Conservation (phyloP, 805 yeast genomes). For the Nakazawaea ernobii region DNA sequence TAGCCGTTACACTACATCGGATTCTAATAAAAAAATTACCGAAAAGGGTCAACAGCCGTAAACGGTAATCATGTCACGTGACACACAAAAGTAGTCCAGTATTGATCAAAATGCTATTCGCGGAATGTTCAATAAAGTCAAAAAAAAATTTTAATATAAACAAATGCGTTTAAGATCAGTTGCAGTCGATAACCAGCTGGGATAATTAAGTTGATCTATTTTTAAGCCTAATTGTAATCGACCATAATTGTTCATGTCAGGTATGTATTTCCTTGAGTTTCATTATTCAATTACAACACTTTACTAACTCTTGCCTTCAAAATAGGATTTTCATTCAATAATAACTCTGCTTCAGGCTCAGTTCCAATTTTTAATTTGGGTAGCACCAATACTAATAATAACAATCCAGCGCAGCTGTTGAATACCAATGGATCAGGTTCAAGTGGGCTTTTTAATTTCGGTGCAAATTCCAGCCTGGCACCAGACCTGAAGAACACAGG, state of each 20-base stretch:
- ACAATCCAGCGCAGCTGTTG: neutral
- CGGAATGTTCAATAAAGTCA: neutral
- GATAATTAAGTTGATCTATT: neutral
- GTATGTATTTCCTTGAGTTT: neutral
- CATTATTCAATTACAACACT: neutral
- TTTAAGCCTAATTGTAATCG: neutral
- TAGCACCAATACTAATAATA: neutral
- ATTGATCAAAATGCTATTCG: too few relatives aligned
- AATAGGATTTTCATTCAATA: neutral
- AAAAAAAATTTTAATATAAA: too few relatives aligned
- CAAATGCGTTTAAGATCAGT: neutral
- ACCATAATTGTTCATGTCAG: neutral
- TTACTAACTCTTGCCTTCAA: neutral
- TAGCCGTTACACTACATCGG: constrained; percentile 82
- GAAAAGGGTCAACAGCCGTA: too few relatives aligned
- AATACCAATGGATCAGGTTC: neutral
- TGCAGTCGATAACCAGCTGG: too few relatives aligned
- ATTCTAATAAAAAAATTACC: constrained; percentile 14
- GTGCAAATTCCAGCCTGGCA: neutral
- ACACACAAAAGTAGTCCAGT: too few relatives aligned
- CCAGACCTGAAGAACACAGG: neutral
- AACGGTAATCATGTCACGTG: too few relatives aligned
- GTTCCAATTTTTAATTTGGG: constrained; percentile 1
- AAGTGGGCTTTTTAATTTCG: neutral
- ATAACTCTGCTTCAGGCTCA: neutral